Percentiles rank a stretch among this genome's conserved stretches.
These are phyloP conservation scores for Acrocalymma vagum DNA, from an alignment of 2,329 filamentous ascomycete genomes.

Conservation along the genomic window DNA sequence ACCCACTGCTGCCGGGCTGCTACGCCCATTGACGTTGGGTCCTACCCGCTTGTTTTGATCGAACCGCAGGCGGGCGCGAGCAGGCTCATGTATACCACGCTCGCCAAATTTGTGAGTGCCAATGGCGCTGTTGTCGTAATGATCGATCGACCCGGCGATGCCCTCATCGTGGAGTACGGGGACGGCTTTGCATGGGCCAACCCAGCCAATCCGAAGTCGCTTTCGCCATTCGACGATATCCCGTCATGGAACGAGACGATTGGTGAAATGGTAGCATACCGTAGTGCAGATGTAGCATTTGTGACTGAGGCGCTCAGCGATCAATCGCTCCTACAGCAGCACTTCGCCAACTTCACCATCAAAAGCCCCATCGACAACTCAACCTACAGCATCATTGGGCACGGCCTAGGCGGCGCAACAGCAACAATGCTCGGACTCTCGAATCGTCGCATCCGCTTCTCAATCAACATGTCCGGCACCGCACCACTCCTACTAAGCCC, in stretches of 20 bases:
- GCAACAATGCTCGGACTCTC: constrained; percentile 23
- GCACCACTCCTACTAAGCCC: constrained; percentile 16
- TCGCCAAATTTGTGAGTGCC: constrained; percentile 57
- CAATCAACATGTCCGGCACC: constrained; percentile 35
- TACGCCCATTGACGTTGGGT: constrained; percentile 12
- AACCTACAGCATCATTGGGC: constrained; percentile 27
- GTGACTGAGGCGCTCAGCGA: constrained; percentile 21
- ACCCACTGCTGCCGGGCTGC: constrained; percentile 21
- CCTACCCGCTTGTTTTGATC: constrained; percentile 48
- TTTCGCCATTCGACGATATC: constrained; percentile 22
- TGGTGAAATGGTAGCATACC: constrained; percentile 16
- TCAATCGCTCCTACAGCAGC: constrained; percentile 1
- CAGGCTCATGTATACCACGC: constrained; percentile 53
- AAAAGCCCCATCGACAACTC: constrained; percentile 10
- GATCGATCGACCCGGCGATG: constrained; percentile 61
- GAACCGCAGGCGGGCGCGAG: constrained; percentile 57
- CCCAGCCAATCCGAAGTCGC: constrained; percentile 22
- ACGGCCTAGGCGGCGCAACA: constrained; percentile 38
- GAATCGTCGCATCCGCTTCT: constrained; percentile 18
- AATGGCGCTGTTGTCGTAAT: constrained; percentile 57
- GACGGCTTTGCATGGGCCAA: constrained; percentile 32
- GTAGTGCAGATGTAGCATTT: constrained; percentile 26
- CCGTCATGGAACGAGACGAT: constrained; percentile 25
- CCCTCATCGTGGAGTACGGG: constrained; percentile 55
- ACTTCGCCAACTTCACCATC: constrained; percentile 24